Conservation (phyloP, 106 monocot species). For the Iris macrosiphon region DNA sequence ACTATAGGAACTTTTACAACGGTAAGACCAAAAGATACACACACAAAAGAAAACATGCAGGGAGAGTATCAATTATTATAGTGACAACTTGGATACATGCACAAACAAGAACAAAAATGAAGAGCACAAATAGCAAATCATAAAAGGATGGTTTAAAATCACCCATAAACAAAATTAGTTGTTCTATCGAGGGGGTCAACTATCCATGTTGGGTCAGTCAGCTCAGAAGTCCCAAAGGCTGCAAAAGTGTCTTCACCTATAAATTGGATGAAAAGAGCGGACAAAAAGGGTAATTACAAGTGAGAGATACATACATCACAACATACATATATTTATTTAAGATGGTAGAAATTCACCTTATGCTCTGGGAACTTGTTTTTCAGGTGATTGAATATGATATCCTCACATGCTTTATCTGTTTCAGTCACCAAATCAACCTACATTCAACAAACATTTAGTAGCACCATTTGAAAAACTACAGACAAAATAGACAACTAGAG, state of each 20-base stretch:
- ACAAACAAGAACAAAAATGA: neutral
- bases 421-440: constrained; percentile 99
- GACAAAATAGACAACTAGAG: no score
- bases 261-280: constrained; percentile 28
- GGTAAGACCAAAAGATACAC: constrained; percentile 96
- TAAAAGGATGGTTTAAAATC: no score
- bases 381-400: constrained; percentile 75
- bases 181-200: constrained; percentile 97
- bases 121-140: no score
- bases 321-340: neutral
- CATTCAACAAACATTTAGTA: no score
- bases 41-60: constrained; percentile 87
- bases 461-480: no score
- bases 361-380: constrained; percentile 77
- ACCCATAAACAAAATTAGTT: constrained; percentile 99
- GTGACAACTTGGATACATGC: neutral
- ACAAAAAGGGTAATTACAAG: no score
- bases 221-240: constrained; percentile 56
- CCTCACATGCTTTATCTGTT: constrained; percentile 91
- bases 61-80: neutral
- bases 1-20: constrained; percentile 78
- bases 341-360: constrained; percentile 40
- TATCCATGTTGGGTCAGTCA: constrained; percentile 97
- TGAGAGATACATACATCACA: no score
- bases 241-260: constrained; percentile 95